A percentile compares a stretch with the other conserved stretches of the same genome.
These are phyloP conservation scores for Trypanosoma boissoni DNA, from an alignment of 208 protist species.

Conservation along the genomic window DNA sequence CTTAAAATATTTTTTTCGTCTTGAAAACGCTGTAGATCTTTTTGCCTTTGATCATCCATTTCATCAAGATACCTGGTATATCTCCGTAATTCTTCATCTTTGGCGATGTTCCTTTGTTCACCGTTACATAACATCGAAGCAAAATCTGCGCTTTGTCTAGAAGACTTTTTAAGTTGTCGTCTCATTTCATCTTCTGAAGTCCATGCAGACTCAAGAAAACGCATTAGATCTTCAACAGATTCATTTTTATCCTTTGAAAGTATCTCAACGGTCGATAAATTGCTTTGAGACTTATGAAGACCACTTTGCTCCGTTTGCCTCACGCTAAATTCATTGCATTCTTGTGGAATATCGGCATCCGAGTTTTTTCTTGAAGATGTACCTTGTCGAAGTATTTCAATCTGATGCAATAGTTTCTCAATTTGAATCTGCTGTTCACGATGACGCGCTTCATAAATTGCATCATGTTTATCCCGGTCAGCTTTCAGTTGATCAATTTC, in stretches of 20 bases:
- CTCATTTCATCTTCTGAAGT: constrained; percentile 48
- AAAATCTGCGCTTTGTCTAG: constrained; percentile 17
- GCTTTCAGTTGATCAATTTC: constrained; percentile 18
- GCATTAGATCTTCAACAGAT: constrained; percentile 75
- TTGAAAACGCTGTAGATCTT: constrained; percentile 16
- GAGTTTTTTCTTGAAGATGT: constrained; percentile 8
- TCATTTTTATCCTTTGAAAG: constrained; percentile 71
- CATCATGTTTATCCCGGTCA: constrained; percentile 16
- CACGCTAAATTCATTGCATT: constrained; percentile 7
- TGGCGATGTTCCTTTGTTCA: constrained; percentile 28
- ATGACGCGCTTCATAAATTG: constrained; percentile 35
- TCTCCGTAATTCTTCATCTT: constrained; percentile 54
- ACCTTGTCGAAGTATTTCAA: constrained; percentile 24
- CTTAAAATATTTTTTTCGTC: constrained; percentile 17
- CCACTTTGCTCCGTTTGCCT: constrained; percentile 17
- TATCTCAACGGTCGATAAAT: constrained; percentile 18
- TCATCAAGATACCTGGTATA: constrained; percentile 34
- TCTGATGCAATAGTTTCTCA: constrained; percentile 47
- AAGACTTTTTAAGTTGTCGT: constrained; percentile 27
- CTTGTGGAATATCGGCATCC: constrained; percentile 6
- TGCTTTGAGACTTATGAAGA: neutral
- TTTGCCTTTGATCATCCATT: constrained; percentile 36
- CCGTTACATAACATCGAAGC: constrained; percentile 29
- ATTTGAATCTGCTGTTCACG: constrained; percentile 37
- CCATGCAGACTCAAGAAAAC: constrained; percentile 65